phyloP scores from a whole-genome alignment of 176 grass and related monocot genomes.

The Musa itinerans region DNA sequence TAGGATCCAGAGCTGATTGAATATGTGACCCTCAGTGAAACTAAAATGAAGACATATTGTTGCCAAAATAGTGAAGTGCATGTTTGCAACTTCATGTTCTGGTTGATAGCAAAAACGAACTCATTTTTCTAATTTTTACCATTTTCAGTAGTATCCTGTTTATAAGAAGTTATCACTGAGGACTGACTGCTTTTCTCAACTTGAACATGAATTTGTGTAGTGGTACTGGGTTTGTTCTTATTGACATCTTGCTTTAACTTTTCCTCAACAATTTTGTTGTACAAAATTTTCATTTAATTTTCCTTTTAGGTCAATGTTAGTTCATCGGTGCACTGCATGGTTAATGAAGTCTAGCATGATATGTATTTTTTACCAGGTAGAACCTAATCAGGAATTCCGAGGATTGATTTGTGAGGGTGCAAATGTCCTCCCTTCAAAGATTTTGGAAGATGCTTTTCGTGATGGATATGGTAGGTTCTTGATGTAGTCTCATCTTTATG shows the following conservation, averaged over 20 bases:
- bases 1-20: neutral
- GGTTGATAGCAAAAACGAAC: neutral
- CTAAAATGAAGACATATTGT: neutral
- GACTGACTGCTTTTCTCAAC: neutral
- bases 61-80: neutral
- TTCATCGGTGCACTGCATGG: neutral
- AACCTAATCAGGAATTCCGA: slow-evolving; percentile 92
- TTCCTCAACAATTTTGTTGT: neutral
- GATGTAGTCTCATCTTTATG: neutral
- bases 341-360: neutral
- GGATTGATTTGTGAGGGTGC: slow-evolving; percentile 86
- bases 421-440: slow-evolving; percentile 85
- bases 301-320: neutral
- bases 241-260: neutral
- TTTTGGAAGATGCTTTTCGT: slow-evolving; percentile 67
- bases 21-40: neutral
- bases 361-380: slow-evolving; percentile 50
- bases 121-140: neutral
- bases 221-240: neutral
- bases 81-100: neutral
- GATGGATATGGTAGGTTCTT: slow-evolving; percentile 50
- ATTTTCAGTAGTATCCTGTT: neutral
- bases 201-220: neutral
- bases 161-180: neutral
- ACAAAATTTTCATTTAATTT: neutral